Base-by-base conservation (phyloP, 371 early-diverging fungal genomes). In the Mucor mucedo region DNA sequence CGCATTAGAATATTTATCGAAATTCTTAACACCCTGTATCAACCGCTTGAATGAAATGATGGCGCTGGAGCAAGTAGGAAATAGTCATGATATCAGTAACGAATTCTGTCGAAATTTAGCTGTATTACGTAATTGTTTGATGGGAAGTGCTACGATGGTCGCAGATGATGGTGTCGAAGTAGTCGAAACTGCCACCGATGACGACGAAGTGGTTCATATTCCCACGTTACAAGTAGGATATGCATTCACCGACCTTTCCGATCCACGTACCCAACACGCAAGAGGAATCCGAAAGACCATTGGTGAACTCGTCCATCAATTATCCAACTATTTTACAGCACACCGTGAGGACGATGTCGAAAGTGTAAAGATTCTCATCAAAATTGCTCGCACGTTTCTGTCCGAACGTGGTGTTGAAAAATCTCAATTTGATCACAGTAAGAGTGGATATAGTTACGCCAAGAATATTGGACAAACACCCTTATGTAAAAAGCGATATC, bases 261-360 rank as follows among this genome's bases (percentile, higher is more conserved):
- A 50, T 50, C 27, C 10, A 29, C 50, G 50, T 50, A 30, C 50
- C 28, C 50, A 50, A 14, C 63, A 75, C 55, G 76, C 82, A 42
- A 60, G 78, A 39, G 40, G 60, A 13, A 68, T 89, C 11, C 87
- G 92, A 21, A 70, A 76, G 21, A 69, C 75, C 0, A 73, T 87
- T 5, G 91, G 88, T 1, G 62, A 77, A 27, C 65, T 86, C 8
- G 67, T 87, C 3, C 88, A 87, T 52, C 69, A 81, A 16, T 66
- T 88, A 3, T 76, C 86, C 16, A 61, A 41, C 1, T 86, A 73
- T 62, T 85, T 91, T 70, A 75, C 70, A 29, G 67, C 55, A 0
- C 66, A 78, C 39, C 76, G 87, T 8, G 91, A 90, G 57, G 92
- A 93, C 63, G 93, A 94, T 68, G 84, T 92, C 1, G 91, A 89